Conservation (phyloP, 1,284 basidiomycete genomes). For the Naganishia cerealis region DNA sequence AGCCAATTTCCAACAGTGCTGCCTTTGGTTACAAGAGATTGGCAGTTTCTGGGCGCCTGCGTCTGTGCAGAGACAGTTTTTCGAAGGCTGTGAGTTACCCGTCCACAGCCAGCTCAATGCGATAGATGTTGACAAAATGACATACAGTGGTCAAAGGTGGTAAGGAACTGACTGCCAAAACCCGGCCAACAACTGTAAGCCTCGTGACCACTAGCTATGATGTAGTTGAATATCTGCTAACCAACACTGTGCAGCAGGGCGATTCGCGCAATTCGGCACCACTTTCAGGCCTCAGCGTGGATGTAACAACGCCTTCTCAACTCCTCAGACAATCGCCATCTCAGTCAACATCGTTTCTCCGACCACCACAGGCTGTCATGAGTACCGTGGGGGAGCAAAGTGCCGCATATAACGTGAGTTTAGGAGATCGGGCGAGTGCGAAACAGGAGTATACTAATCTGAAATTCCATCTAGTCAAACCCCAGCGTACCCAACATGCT, state of each 20-base stretch:
- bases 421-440: no score
- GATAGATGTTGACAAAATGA: neutral
- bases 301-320: constrained; percentile 4
- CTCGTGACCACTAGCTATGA: neutral
- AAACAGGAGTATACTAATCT: neutral
- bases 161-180: constrained; percentile 35
- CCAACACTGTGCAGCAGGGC: neutral
- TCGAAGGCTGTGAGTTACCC: constrained; percentile 45
- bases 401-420: neutral
- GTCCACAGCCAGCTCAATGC: neutral
- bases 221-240: neutral
- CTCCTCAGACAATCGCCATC: constrained; percentile 12
- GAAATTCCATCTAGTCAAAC: neutral
- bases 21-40: constrained; percentile 48
- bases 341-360: neutral
- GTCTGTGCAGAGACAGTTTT: constrained; percentile 49
- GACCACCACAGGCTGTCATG: neutral
- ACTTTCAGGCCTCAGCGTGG: neutral
- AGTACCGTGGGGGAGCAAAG: no score
- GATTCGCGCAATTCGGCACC: neutral
- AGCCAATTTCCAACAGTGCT: constrained; percentile 49
- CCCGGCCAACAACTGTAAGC: constrained; percentile 1
- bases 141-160: constrained; percentile 47
- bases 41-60: constrained; percentile 48
- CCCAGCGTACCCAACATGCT: neutral